Base-by-base conservation (phyloP, 306 rosid genomes). In the Inga laurina region DNA sequence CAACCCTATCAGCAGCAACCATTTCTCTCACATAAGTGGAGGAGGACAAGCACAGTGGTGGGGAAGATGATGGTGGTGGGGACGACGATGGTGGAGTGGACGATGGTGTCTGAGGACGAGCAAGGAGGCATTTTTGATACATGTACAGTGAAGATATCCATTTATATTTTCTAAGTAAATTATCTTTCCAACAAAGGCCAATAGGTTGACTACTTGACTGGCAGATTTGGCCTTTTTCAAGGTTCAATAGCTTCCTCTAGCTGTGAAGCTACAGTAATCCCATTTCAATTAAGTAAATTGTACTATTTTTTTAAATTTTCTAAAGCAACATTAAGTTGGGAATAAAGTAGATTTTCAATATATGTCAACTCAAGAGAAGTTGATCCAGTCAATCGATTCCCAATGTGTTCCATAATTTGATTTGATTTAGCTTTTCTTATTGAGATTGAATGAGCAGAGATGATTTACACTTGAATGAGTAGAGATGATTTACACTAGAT, bases 401-500 rank as follows among this genome's bases (percentile, higher is more conserved):
- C 30, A 45, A 15, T 35, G 69, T 37, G 66, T 68, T 48, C 14
- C 43, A 72, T 27, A 79, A 62, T 72, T 39, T 39, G 43, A 39
- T 39, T 19, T 43, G 12, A 21, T 48, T 65, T 65, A 30, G 24
- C 62, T 62, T 62, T 30, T 81, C 5, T 57, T 45, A 2, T 72
- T 44, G 41, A 44, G 51, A 12, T 77, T 74, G 83, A 78, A 52
- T 84, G 76, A 82, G 81, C 7, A n/a, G n/a, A n/a, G n/a, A n/a
- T n/a, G n/a, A n/a, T n/a, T n/a, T n/a, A n/a, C n/a, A n/a, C 30
- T 27, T 27, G 30, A 27, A 27, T 27, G 30, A 27, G 30, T 1
- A 54, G 44, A 69, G 75, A 45, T 66, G 48, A 66, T 69, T 39
- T 48, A 46, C 35, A 34, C 19, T n/a, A 52, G 78, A 24, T 61